These are phyloP conservation scores for Micractinium sp. DNA, from an alignment of 139 green algal species.

Conservation along the genomic window DNA sequence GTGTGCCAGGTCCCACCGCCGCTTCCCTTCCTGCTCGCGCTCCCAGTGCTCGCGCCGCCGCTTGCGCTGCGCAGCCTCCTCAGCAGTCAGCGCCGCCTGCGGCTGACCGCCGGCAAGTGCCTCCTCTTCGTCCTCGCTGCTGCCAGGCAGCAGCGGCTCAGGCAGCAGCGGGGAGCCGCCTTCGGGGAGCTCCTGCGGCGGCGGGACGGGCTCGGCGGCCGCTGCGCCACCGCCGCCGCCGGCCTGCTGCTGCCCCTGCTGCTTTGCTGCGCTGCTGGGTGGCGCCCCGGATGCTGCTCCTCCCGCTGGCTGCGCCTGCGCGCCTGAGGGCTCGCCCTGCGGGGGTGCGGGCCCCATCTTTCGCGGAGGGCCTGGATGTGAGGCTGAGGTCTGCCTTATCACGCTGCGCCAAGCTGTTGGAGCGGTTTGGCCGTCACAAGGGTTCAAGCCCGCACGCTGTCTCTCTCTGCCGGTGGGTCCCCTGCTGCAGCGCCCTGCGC, in stretches of 20 bases:
- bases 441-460: too few relatives aligned
- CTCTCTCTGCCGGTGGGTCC: too few relatives aligned
- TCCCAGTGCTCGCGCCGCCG: slow-evolving; percentile 34
- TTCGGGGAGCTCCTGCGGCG: slow-evolving; percentile 2
- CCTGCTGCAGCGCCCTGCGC: too few relatives aligned
- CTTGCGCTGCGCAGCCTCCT: slow-evolving; percentile 31
- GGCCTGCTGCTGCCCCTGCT: background rate
- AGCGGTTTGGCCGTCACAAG: too few relatives aligned
- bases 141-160: background rate
- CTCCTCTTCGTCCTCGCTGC: background rate
- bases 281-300: too few relatives aligned
- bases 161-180: background rate
- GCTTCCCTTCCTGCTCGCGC: slow-evolving; percentile 1
- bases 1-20: slow-evolving; percentile 49
- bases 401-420: too few relatives aligned
- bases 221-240: background rate
- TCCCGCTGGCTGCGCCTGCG: background rate
- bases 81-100: slow-evolving; percentile 1
- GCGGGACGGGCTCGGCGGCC: background rate
- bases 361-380: too few relatives aligned
- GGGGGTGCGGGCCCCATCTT: too few relatives aligned
- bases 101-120: too few relatives aligned
- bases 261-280: too few relatives aligned
- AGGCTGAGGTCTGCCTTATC: too few relatives aligned
- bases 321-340: background rate